Evolutionary conservation across 1,139 yeast genomes (phyloP), one percentile per base, ranked within the genome.

Genomic region (Sugiyamaella japonica): DNA sequence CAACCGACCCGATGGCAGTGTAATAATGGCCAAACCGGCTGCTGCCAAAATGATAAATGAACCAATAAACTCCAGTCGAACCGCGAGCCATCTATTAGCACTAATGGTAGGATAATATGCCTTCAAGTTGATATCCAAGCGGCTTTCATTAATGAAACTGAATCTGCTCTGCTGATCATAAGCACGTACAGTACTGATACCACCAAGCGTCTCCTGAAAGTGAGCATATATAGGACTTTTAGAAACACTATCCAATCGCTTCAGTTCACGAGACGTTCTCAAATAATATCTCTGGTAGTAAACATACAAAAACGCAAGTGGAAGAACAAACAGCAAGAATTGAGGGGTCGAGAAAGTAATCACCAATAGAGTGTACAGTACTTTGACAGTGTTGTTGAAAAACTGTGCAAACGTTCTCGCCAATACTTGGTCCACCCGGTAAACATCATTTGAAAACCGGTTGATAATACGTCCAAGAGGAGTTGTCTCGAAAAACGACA

Each of bases 21-120:
- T 80, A 50, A 82, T 66, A 51, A 91, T 86, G 10, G 95, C 80
- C 62, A 91, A 77, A 6, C 91, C 89, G 1, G 97, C 90, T 6
- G 98, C 85, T 41, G 88, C 86, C 60, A 90, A 78, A 63, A 93
- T 90, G 60, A 93, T 86, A 44, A 90, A 66, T 0, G 97, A 88
- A 32, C 98, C 98, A 63, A 93, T 77, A 62, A 88, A 85, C 71
- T 93, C 98, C 58, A 93, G 78, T 69, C 98, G 81, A 13, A 89
- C 96, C 9, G 97, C 97, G 58, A 93, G 79, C 99, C 99, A 93
- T 76, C 99, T 83, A 70, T 93, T 93, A 10, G 97, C 91, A 69
- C 88, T 88, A 58, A 90, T 83, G n/a, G 95, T 80, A 34, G 98
- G 97, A 75, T 89, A 95, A 66, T 82, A 91, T 0, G 98, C 98